Conservation (phyloP, 306 rosid genomes). For the Quercus glauca region DNA sequence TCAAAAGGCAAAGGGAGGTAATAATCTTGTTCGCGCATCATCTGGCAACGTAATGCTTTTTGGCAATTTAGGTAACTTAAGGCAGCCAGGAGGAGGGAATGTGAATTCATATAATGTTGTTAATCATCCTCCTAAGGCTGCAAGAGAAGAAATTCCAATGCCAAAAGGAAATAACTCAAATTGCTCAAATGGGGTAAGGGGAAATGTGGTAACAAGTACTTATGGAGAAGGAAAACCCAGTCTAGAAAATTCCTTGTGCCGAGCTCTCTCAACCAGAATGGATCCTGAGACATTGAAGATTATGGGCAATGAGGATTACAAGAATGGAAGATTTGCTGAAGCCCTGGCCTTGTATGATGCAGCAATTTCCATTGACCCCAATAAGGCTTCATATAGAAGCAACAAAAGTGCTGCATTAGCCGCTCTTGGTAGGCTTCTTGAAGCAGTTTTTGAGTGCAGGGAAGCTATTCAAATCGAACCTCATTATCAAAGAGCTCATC, state of each 20-base stretch:
- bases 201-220: constrained; percentile 3
- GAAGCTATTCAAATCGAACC: constrained; percentile 87
- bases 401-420: constrained; percentile 84
- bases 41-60: constrained; percentile 78
- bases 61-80: constrained; percentile 73
- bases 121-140: constrained; percentile 38
- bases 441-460: constrained; percentile 86
- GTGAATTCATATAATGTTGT: constrained; percentile 21
- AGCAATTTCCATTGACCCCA: constrained; percentile 74
- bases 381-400: constrained; percentile 83
- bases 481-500: constrained; percentile 84
- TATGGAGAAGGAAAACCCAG: constrained; percentile 12
- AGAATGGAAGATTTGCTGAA: constrained; percentile 78
- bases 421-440: constrained; percentile 76
- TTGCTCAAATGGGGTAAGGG: constrained; percentile 15
- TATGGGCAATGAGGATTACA: constrained; percentile 93
- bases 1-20: constrained; percentile 52
- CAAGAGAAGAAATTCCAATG: constrained; percentile 23
- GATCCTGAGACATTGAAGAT: constrained; percentile 85
- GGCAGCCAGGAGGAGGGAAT: constrained; percentile 40
- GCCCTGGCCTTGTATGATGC: constrained; percentile 87
- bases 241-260: constrained; percentile 49
- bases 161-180: constrained; percentile 24
- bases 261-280: constrained; percentile 81
- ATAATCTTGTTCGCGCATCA: constrained; percentile 66